Percentiles rank a stretch among this genome's conserved stretches.
These are phyloP conservation scores for Trichophyton schoenleinii DNA, from an alignment of 2,329 filamentous ascomycete species.

Conservation along the genomic window DNA sequence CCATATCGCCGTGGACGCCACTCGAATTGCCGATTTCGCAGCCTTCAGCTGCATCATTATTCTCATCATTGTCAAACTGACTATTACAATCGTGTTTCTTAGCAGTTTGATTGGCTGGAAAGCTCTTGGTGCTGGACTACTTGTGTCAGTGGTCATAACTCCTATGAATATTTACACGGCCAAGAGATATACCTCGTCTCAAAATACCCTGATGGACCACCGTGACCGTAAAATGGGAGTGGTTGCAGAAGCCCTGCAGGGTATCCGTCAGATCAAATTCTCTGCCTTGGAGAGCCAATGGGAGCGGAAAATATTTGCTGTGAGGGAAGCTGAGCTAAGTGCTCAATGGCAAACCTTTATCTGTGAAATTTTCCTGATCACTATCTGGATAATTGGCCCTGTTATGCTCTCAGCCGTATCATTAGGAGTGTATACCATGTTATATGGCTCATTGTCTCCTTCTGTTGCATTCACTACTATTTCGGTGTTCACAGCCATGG, in stretches of 20 bases:
- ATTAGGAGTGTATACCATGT: slow-evolving; percentile 53
- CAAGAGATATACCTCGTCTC: slow-evolving; percentile 50
- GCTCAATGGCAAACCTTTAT: slow-evolving; percentile 55
- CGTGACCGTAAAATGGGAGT: slow-evolving; percentile 64
- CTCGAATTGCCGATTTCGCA: slow-evolving; percentile 56
- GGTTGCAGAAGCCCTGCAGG: slow-evolving; percentile 63
- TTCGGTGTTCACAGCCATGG: slow-evolving; percentile 60
- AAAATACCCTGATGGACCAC: slow-evolving; percentile 61
- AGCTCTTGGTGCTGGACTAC: slow-evolving; percentile 52
- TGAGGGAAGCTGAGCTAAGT: slow-evolving; percentile 53
- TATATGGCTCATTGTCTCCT: slow-evolving; percentile 52
- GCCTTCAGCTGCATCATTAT: slow-evolving; percentile 54
- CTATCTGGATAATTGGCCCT: slow-evolving; percentile 61
- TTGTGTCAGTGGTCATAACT: slow-evolving; percentile 50
- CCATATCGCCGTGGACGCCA: slow-evolving; percentile 62
- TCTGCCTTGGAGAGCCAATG: slow-evolving; percentile 63
- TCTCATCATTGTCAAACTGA: slow-evolving; percentile 49
- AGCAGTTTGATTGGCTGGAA: slow-evolving; percentile 60
- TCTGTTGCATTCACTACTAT: slow-evolving; percentile 71
- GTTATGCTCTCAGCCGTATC: slow-evolving; percentile 61
- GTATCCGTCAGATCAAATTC: slow-evolving; percentile 77
- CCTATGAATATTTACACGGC: slow-evolving; percentile 58
- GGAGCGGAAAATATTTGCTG: slow-evolving; percentile 55
- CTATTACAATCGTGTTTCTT: slow-evolving; percentile 55
- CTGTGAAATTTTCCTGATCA: slow-evolving; percentile 50